Conservation (phyloP, 2,329 filamentous ascomycete species). For the Epichloe uncinata region DNA sequence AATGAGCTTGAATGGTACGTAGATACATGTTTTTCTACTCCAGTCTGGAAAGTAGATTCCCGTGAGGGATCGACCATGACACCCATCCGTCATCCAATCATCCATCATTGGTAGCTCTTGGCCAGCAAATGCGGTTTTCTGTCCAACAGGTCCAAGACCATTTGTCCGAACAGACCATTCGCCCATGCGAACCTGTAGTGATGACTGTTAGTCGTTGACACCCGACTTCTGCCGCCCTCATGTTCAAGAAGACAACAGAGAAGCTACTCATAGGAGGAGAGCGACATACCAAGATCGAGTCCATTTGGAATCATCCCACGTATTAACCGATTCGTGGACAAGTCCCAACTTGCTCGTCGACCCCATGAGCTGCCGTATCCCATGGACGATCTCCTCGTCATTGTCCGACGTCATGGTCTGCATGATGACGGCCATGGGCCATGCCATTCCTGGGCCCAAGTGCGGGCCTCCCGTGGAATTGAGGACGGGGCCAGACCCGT, state of each 20-base stretch:
- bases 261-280: background rate
- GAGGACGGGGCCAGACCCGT: slow-evolving; percentile 37
- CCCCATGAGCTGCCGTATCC: slow-evolving; percentile 49
- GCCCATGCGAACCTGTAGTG: slow-evolving; percentile 68
- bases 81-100: background rate
- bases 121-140: slow-evolving; percentile 54
- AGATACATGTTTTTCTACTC: too few species aligned
- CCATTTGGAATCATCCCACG: slow-evolving; percentile 18
- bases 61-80: too few species aligned
- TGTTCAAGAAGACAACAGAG: background rate
- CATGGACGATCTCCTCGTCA: slow-evolving; percentile 57
- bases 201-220: too few species aligned
- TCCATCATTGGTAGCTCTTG: slow-evolving; percentile 31
- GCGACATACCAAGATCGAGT: slow-evolving; percentile 22
- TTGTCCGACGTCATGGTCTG: slow-evolving; percentile 66
- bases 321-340: slow-evolving; percentile 52
- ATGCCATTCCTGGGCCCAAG: slow-evolving; percentile 54
- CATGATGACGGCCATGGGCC: slow-evolving; percentile 78
- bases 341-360: slow-evolving; percentile 61
- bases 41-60: too few species aligned
- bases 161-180: slow-evolving; percentile 78
- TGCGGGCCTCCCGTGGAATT: slow-evolving; percentile 40
- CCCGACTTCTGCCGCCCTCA: too few species aligned
- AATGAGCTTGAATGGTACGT: background rate
- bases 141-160: slow-evolving; percentile 60